These are phyloP conservation scores for Ramularia collo-cygni DNA, from an alignment of 2,329 filamentous ascomycete species.

Conservation along the genomic window DNA sequence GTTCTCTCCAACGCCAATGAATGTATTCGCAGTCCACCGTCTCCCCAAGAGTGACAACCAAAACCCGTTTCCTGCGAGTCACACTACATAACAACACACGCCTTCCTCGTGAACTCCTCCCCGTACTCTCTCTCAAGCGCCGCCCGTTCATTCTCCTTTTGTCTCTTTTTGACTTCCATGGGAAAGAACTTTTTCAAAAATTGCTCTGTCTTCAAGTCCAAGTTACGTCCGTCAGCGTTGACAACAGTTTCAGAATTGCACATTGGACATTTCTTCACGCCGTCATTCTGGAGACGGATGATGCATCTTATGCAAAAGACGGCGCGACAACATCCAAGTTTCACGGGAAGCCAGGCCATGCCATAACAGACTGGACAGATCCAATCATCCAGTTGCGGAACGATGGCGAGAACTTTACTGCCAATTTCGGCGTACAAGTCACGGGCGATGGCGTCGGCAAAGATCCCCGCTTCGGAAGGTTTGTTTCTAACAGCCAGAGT, in stretches of 20 bases:
- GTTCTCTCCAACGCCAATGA: too few species aligned
- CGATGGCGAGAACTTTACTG: conserved; percentile 61
- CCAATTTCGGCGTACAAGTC: conserved; percentile 70
- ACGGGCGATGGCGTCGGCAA: conserved; percentile 63
- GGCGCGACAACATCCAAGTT: conserved; percentile 62
- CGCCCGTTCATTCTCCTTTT: conserved; percentile 65
- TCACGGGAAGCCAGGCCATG: conserved; percentile 76
- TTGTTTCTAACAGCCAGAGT: background rate
- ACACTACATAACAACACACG: conserved; percentile 28
- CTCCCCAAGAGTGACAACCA: too few species aligned
- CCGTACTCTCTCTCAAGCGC: conserved; percentile 48
- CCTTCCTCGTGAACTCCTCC: conserved; percentile 30
- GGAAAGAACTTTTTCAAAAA: conserved; percentile 73
- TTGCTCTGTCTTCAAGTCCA: conserved; percentile 61
- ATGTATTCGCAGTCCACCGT: too few species aligned
- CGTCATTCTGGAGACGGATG: conserved; percentile 67
- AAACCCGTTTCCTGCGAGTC: too few species aligned
- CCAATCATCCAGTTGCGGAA: conserved; percentile 81
- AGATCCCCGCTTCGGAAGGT: conserved; percentile 50
- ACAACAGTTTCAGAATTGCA: conserved; percentile 68
- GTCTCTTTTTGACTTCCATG: conserved; percentile 57
- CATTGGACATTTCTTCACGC: conserved; percentile 63
- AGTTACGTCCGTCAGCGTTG: conserved; percentile 58
- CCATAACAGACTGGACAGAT: conserved; percentile 72
- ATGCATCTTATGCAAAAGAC: conserved; percentile 80